These are phyloP conservation scores for Fusarium concolor DNA, from an alignment of 2,329 filamentous ascomycete genomes.

Conservation along the genomic window DNA sequence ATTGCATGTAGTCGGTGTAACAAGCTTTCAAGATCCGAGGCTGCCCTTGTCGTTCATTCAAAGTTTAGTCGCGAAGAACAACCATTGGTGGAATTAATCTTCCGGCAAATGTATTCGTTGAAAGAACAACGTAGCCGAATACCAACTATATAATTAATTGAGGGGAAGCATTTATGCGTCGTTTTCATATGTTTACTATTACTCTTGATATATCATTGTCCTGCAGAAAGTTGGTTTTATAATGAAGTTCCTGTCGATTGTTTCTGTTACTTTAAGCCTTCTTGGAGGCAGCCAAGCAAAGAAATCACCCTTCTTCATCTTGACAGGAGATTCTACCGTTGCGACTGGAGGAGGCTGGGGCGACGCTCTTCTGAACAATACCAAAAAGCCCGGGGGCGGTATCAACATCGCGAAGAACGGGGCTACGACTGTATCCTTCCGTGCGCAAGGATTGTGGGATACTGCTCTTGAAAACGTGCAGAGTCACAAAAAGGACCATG, in stretches of 20 bases:
- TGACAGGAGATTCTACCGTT: slow-evolving; percentile 21
- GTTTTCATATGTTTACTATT: too few relatives aligned
- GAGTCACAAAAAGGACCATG: neutral
- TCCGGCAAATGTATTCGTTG: accelerated
- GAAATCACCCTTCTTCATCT: slow-evolving; percentile 14
- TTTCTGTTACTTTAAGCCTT: neutral
- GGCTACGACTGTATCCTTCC: slow-evolving; percentile 17
- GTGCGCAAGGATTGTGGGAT: slow-evolving; percentile 5
- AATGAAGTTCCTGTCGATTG: neutral
- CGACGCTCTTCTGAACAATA: slow-evolving; percentile 2
- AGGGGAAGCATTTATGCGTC: neutral
- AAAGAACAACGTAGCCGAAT: neutral
- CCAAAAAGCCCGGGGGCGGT: neutral
- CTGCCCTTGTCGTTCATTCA: neutral
- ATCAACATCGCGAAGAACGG: slow-evolving; percentile 24
- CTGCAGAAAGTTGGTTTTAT: neutral
- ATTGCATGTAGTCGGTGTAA: too few relatives aligned
- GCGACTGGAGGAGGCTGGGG: slow-evolving; percentile 13
- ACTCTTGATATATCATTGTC: too few relatives aligned
- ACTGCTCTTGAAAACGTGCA: neutral
- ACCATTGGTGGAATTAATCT: neutral
- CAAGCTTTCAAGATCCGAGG: too few relatives aligned
- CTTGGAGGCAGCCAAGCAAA: neutral
- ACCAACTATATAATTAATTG: neutral
- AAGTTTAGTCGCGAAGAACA: accelerated